Base-by-base conservation (phyloP, 495 filamentous ascomycete species). In the Penicillium paradoxum region DNA sequence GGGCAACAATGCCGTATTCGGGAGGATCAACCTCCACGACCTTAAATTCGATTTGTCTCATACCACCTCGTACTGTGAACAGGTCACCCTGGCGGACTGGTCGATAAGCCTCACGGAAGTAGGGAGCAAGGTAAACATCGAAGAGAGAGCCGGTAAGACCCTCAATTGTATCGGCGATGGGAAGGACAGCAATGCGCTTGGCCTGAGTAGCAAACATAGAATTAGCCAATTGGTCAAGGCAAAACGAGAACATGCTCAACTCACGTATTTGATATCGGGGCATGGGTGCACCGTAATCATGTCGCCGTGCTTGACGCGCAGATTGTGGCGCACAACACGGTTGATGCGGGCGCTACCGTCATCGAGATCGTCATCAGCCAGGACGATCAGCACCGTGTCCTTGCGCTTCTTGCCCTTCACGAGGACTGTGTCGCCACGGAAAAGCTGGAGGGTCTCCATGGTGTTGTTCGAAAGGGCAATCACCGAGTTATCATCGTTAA, bases 181-280 rank as follows among this genome's bases (percentile, higher is more conserved):
- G 93, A 37, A 98, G 91, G 44, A 98, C 93, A 34, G 95, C 93
- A 68, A 98, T 96, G 63, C 93, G 91, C 82, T 97, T 97, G 72
- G 93, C 93, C 91, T 97, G 21, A 46, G 34, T 48, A 29, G 10
- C 45, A 14, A 54, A 46, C 18, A 51, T 45, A 36, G 15, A 13
- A 50, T 62, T 58, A 59, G 49, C 34, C 36, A 19, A 19, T 17
- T 47, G 42, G 38, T 51, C 43, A 11, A 42, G 4, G 0, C n/a
- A 13, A 24, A 1, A 10, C 8, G 3, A 2, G 10, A 14, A 33
- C 11, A 9, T 6, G 13, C 15, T 13, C 48, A 14, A 71, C 90
- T 68, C 75, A 97, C 91, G 73, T 98, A 98, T 96, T 98, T 98
- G 76, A 98, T 98, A 70, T 98, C 93, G n/a, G 95, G 92, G 76